These are phyloP conservation scores for Crithidia brevicula DNA, from an alignment of 208 protist species.

Conservation along the genomic window DNA sequence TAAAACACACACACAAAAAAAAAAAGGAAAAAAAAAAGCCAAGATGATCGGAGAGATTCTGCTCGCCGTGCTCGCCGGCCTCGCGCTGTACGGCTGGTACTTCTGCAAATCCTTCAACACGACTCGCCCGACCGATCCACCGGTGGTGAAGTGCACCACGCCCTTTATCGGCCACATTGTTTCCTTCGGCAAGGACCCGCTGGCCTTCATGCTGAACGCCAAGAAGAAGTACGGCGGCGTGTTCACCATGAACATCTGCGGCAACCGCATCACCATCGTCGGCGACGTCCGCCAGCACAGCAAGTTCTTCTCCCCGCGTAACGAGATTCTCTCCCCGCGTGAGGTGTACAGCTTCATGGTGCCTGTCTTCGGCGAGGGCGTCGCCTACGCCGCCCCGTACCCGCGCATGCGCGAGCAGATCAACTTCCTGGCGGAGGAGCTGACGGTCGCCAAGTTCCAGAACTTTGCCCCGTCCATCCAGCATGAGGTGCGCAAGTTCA, in stretches of 20 bases:
- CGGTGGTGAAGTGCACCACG: conserved; percentile 54
- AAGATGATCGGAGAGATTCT: conserved; percentile 66
- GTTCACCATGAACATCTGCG: conserved; percentile 87
- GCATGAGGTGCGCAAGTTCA: conserved; percentile 85
- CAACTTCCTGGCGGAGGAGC: conserved; percentile 86
- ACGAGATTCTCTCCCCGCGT: conserved; percentile 80
- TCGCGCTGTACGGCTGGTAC: conserved; percentile 76
- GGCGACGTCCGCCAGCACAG: conserved; percentile 75
- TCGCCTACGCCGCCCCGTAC: conserved; percentile 83
- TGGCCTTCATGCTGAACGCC: conserved; percentile 59
- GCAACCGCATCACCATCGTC: conserved; percentile 81
- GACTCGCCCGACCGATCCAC: conserved; percentile 75
- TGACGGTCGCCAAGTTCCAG: conserved; percentile 87
- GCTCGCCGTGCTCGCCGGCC: conserved; percentile 45
- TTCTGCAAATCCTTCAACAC: conserved; percentile 85
- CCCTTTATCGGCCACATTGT: conserved; percentile 82
- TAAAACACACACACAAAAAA: background rate
- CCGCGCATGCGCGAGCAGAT: conserved; percentile 87
- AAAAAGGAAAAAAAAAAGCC: background rate
- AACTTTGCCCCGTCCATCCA: conserved; percentile 89
- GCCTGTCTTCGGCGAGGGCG: conserved; percentile 86
- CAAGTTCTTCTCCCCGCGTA: conserved; percentile 85
- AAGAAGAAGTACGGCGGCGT: conserved; percentile 74
- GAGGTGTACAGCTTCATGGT: conserved; percentile 91
- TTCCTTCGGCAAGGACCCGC: conserved; percentile 72